phyloP scores from a whole-genome alignment of 495 filamentous ascomycete genomes.

The Cercophora sp. region DNA sequence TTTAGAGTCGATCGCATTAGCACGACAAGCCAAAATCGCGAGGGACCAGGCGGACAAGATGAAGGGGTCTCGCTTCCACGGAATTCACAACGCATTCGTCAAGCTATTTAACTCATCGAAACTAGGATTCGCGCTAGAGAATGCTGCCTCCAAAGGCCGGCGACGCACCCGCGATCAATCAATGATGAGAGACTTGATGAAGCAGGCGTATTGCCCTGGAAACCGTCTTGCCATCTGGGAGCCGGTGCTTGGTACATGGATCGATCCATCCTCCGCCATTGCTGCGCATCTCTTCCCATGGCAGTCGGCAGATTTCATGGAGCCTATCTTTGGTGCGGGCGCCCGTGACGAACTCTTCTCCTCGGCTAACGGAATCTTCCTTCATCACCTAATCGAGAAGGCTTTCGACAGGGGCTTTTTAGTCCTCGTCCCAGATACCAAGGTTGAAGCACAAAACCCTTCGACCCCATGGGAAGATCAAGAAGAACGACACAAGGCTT shows the following conservation, averaged over 20 bases:
- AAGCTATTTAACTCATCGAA: slow-evolving; percentile 13
- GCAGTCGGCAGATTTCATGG: slow-evolving; percentile 5
- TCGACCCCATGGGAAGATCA: background rate
- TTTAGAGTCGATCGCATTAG: slow-evolving; percentile 7
- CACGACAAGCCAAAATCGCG: slow-evolving; percentile 5
- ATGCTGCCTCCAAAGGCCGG: slow-evolving; percentile 5
- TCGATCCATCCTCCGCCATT: background rate
- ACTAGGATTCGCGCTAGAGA: slow-evolving; percentile 4
- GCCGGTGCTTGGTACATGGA: slow-evolving; percentile 5
- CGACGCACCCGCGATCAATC: slow-evolving; percentile 8
- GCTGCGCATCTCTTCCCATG: slow-evolving; percentile 5
- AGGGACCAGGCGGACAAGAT: slow-evolving; percentile 8
- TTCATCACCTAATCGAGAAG: background rate
- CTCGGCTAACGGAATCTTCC: background rate
- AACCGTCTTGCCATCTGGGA: background rate
- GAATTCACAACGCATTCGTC: slow-evolving; percentile 7
- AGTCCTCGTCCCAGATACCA: background rate
- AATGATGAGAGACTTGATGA: slow-evolving; percentile 13
- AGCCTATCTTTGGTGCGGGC: background rate
- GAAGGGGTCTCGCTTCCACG: slow-evolving; percentile 6
- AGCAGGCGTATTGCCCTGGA: slow-evolving; percentile 11
- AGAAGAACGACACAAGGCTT: slow-evolving; percentile 5
- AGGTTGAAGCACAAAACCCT: background rate
- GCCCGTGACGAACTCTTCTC: slow-evolving; percentile 3
- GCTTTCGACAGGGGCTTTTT: slow-evolving; percentile 1